A percentile compares a stretch with the other conserved stretches of the same genome.
Evolutionary conservation across 345 rosid genomes (phyloP).

Genomic region (Gynandropsis gynandra): DNA sequence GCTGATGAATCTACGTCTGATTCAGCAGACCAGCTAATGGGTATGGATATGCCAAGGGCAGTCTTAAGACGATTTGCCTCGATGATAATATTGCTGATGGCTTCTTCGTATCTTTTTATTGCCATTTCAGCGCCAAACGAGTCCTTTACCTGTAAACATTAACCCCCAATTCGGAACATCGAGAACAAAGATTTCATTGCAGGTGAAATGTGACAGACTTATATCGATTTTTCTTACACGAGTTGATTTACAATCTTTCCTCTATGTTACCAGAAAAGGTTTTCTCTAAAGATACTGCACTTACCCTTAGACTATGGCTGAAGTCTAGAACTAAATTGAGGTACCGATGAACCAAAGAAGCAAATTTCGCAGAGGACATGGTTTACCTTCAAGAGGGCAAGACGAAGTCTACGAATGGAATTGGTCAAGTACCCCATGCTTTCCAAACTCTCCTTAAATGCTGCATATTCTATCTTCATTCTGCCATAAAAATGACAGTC

Average conservation of each 20-base stretch:
- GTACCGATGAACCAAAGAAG: too few species aligned
- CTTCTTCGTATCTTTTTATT: constrained; percentile 27
- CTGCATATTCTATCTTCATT: constrained; percentile 84
- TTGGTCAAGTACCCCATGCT: constrained; percentile 73
- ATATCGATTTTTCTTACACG: too few species aligned
- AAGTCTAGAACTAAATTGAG: too few species aligned
- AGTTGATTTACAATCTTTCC: too few species aligned
- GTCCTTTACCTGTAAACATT: constrained; percentile 51
- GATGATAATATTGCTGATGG: constrained; percentile 44
- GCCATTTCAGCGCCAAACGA: constrained; percentile 30
- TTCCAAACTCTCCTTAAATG: constrained; percentile 82
- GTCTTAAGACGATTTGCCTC: constrained; percentile 85
- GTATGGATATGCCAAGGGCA: constrained; percentile 83
- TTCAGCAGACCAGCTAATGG: constrained; percentile 86
- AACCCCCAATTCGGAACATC: neutral
- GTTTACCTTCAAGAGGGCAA: constrained; percentile 69
- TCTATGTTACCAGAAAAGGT: too few species aligned
- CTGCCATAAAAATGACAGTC: constrained; percentile 29
- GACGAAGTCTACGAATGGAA: constrained; percentile 72
- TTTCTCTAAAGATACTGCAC: too few species aligned
- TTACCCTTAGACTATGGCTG: too few species aligned
- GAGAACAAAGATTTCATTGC: too few species aligned
- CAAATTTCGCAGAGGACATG: too few species aligned
- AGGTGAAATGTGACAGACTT: too few species aligned
- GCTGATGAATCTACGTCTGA: constrained; percentile 36